Percentiles rank a stretch among this genome's conserved stretches.
These are phyloP conservation scores for Sugiyamaella grinbergsii DNA, from an alignment of 1,139 yeast genomes.

Conservation along the genomic window DNA sequence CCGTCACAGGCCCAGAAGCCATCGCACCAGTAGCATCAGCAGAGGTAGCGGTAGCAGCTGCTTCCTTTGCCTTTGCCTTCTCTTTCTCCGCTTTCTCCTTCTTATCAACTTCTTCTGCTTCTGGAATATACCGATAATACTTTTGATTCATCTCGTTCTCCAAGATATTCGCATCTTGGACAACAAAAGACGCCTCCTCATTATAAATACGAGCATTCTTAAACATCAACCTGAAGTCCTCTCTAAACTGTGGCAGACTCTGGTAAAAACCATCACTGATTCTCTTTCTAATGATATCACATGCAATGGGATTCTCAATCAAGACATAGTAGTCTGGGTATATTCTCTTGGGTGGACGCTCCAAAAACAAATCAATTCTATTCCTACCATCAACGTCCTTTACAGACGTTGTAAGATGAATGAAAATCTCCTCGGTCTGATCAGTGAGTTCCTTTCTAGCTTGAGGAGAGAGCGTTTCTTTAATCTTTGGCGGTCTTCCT, in stretches of 20 bases:
- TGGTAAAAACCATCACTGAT: conserved; percentile 56
- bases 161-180: conserved; percentile 68
- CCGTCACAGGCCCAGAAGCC: too few relatives aligned
- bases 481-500: conserved; percentile 45
- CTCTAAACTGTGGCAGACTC: conserved; percentile 60
- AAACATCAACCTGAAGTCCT: conserved; percentile 76
- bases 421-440: conserved; percentile 30
- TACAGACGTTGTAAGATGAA: conserved; percentile 27
- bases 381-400: conserved; percentile 38
- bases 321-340: conserved; percentile 88
- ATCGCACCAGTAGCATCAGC: neutral
- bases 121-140: conserved; percentile 18
- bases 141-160: conserved; percentile 42
- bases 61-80: conserved; percentile 3
- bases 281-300: conserved; percentile 65
- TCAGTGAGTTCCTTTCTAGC: conserved; percentile 34
- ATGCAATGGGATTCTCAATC: conserved; percentile 79
- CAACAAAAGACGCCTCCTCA: conserved; percentile 85
- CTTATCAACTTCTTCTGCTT: conserved; percentile 8
- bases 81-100: neutral
- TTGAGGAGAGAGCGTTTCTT: conserved; percentile 47
- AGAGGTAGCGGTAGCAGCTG: neutral
- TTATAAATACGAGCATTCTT: conserved; percentile 82
- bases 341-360: conserved; percentile 62
- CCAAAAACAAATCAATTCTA: conserved; percentile 61